Evolutionary conservation across 2,329 filamentous ascomycete species (phyloP).

Genomic region (Botrytis aclada): DNA sequence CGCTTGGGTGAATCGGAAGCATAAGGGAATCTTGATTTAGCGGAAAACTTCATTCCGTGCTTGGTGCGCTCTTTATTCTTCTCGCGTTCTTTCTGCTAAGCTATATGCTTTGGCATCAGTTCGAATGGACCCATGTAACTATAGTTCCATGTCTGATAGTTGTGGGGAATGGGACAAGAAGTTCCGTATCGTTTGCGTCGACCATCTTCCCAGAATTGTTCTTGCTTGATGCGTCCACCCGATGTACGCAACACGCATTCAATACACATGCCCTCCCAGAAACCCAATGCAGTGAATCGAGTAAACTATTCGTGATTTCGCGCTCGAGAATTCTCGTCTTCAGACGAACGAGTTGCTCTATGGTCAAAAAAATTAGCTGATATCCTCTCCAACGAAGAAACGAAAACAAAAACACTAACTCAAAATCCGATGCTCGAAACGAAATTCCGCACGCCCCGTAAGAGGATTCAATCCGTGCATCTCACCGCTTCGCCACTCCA

Average conservation of each 20-base stretch:
- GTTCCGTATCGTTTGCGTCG: background rate
- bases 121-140: background rate
- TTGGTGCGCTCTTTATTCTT: background rate
- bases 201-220: background rate
- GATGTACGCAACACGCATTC: background rate
- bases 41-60: background rate
- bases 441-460: background rate
- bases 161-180: background rate
- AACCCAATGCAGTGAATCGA: background rate
- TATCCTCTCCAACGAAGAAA: background rate
- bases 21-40: background rate
- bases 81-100: background rate
- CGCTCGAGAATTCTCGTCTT: background rate
- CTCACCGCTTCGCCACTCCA: background rate
- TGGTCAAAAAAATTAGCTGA: background rate
- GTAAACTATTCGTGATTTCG: background rate
- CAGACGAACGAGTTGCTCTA: background rate
- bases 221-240: background rate
- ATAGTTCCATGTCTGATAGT: background rate
- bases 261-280: background rate
- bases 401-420: background rate
- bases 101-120: background rate
- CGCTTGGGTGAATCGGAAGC: background rate
- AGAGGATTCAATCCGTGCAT: background rate
- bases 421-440: background rate